Evolutionary conservation across 352 stramenopile species (phyloP), one percentile per base, ranked within the genome.

Genomic region (Pseudoperonospora humuli): DNA sequence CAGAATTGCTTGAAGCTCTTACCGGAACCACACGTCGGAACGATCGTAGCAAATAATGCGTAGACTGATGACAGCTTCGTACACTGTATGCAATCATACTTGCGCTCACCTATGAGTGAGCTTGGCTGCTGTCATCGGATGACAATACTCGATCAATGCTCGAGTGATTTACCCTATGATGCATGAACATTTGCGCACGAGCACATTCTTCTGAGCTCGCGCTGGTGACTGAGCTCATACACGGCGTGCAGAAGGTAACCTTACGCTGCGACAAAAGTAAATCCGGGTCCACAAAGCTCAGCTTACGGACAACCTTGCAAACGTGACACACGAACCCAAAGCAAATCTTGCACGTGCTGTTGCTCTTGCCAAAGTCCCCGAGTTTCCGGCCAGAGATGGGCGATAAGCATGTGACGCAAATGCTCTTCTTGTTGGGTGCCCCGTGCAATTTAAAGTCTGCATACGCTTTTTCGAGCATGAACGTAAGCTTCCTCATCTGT

Each of bases 241-340:
- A 67, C 8, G 42, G 33, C 24, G 53, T 50, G 9, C 57, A 67
- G 23, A 67, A 63, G 1, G 57, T 63, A 17, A 67, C 57, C 36
- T 62, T 63, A 7, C 52, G 57, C 27, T 67, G 57, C 4, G 53
- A 54, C 13, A 61, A 31, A 29, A 61, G 24, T 7, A 61, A 8
- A 40, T 61, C 53, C 6, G 53, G 53, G 15, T 61, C 41, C 11
- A 73, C 50, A 10, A 73, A 70, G 41, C 51, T 65, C 32, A 72
- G 27, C 39, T 58, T 68, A 1, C 48, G 48, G 20, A 41, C 33
- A 3, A 66, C 39, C 15, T 54, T 55, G 43, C 57, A 71, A 2
- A 50, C 15, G 1, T 51, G 50, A 15, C 62, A 71, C 1, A 71
- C 27, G n/a, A 47, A 54, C 1, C 44, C 53, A 31, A 61, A 61